phyloP scores from a whole-genome alignment of 176 grass and related monocot genomes.

The Melocanna baccifera region DNA sequence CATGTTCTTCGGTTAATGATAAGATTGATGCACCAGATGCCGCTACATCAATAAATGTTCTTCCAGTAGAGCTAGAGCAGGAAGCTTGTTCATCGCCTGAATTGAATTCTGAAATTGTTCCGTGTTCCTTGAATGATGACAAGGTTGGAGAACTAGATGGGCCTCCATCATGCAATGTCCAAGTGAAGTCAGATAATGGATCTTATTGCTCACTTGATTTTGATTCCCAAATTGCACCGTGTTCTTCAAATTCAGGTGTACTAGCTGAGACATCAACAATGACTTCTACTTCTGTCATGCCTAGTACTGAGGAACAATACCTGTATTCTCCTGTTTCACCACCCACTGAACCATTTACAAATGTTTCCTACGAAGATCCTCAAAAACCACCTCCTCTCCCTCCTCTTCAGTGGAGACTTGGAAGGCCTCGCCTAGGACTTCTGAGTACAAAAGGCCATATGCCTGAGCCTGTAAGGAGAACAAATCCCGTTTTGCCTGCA shows the following conservation, averaged over 20 bases:
- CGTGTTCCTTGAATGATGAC: conserved; percentile 5
- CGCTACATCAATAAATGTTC: not conserved
- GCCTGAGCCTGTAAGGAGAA: conserved; percentile 23
- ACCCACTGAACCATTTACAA: conserved; percentile 21
- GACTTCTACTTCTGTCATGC: conserved; percentile 4
- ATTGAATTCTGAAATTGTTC: conserved; percentile 16
- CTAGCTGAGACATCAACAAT: conserved; percentile 22
- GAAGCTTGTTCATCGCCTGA: conserved; percentile 25
- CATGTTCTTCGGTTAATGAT: conserved; percentile 21
- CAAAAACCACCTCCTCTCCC: conserved; percentile 78
- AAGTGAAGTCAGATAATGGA: conserved; percentile 16
- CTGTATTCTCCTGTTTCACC: conserved; percentile 10
- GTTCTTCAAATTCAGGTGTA: conserved; percentile 30
- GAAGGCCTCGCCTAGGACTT: conserved; percentile 46
- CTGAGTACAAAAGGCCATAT: conserved; percentile 18
- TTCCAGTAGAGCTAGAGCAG: conserved; percentile 18
- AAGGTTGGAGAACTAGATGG: conserved; percentile 28
- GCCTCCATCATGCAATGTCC: not conserved
- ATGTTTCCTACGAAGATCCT: conserved; percentile 46
- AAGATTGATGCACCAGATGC: conserved; percentile 13
- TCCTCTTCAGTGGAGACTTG: conserved; percentile 87
- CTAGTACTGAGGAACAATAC: not conserved
- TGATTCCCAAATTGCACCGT: conserved; percentile 13
- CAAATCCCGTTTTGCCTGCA: conserved; percentile 19
- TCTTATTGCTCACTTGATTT: conserved; percentile 7